Percentiles rank a stretch among this genome's conserved stretches.
These are phyloP conservation scores for Lupinus albus DNA, from an alignment of 306 rosid species.

Conservation along the genomic window DNA sequence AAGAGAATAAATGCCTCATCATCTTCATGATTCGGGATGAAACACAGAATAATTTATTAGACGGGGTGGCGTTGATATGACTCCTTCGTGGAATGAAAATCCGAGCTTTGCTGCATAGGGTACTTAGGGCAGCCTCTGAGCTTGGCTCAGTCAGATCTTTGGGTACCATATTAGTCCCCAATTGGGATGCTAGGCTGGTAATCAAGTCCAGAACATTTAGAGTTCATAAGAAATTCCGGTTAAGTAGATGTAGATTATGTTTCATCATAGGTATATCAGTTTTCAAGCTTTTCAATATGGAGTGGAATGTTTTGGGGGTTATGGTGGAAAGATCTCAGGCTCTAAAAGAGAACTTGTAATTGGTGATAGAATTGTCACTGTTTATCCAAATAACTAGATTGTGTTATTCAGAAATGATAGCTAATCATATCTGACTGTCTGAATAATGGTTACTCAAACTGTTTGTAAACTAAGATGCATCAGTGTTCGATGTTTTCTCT, in stretches of 20 bases:
- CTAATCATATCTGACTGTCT: background rate
- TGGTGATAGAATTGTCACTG: background rate
- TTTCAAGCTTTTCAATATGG: background rate
- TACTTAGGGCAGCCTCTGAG: too few relatives aligned
- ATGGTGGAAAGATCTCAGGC: background rate
- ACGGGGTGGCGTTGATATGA: too few relatives aligned
- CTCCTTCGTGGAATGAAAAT: too few relatives aligned
- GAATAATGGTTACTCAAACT: background rate
- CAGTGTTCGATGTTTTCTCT: slow-evolving; percentile 7
- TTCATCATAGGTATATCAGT: background rate
- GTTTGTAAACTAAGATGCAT: background rate
- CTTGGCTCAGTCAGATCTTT: too few relatives aligned
- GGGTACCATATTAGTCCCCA: too few relatives aligned
- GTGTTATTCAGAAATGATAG: slow-evolving; percentile 10
- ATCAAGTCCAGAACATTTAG: too few relatives aligned
- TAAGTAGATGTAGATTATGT: background rate
- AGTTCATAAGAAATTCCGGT: too few relatives aligned
- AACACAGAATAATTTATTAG: too few relatives aligned
- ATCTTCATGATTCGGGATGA: too few relatives aligned
- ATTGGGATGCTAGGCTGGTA: too few relatives aligned
- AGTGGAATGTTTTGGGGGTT: background rate
- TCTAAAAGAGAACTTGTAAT: background rate
- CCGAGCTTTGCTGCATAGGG: too few relatives aligned
- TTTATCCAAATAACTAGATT: slow-evolving; percentile 9
- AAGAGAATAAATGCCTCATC: too few relatives aligned